A percentile compares a stretch with the other conserved stretches of the same genome.
Conservation (phyloP, 164 flowering plant genomes). For the Tetracentron sinense region DNA sequence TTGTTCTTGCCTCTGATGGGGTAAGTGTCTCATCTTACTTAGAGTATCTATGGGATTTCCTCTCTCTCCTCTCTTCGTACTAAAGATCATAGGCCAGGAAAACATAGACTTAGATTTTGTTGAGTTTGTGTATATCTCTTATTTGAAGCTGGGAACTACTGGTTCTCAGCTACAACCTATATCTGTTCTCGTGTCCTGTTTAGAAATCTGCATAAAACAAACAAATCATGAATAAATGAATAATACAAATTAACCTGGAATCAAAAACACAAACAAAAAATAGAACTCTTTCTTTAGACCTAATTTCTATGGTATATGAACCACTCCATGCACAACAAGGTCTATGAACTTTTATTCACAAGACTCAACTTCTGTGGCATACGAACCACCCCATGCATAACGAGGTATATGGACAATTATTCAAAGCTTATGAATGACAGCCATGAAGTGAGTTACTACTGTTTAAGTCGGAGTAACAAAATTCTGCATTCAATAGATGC, state of each 20-base stretch:
- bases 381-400: not conserved
- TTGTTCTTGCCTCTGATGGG: constrained; percentile 97
- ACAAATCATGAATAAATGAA: not conserved
- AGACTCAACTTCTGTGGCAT: not conserved
- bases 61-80: not conserved
- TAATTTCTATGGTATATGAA: not conserved
- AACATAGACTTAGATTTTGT: not conserved
- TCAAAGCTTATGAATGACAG: not conserved
- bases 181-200: not conserved
- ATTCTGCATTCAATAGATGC: too few species aligned
- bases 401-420: not conserved
- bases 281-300: not conserved
- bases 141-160: not conserved
- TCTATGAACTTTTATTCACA: not conserved
- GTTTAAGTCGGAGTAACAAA: too few species aligned
- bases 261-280: too few species aligned
- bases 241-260: too few species aligned
- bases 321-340: not conserved
- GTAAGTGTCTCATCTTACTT: constrained; percentile 37
- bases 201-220: not conserved
- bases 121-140: not conserved
- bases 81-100: not conserved
- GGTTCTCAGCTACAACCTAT: not conserved
- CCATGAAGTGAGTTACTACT: not conserved
- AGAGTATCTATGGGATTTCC: not conserved